Evolutionary conservation across 805 yeast genomes (phyloP), one percentile per base, ranked within the genome.

Genomic region (Candida berthetii): DNA sequence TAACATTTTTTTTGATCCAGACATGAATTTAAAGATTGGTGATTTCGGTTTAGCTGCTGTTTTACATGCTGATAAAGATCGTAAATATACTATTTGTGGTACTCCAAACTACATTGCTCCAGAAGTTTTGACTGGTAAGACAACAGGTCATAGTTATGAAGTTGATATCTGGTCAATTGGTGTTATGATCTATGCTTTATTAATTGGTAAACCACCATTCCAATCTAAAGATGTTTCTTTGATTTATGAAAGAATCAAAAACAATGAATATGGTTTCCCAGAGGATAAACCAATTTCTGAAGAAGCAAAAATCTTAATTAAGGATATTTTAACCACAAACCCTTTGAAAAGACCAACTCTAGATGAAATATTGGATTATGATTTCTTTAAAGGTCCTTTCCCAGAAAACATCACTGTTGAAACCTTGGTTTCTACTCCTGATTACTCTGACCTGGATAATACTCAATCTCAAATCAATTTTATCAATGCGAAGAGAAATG

Each of bases 101-200:
- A 93, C 99, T 19, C 99, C 99, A 45, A 93, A 93, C 65, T 93
- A 93, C 61, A 93, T 93, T 58, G 97, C 99, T 1, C 99, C 99
- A 7, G 99, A 93, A 68, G 96, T 93, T 18, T 72, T 93, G 49
- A 85, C 89, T 33, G 95, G 96, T 24, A 88, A 88, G 54, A 77
- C 71, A 41, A 74, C 79, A 11, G 99, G 98, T 8, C 99, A 93
- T 62, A 81, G 95, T 39, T 90, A 80, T 58, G 96, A 89, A 62
- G 97, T 89, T 34, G 99, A 93, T 62, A 78, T 89, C 45, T 93
- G 99, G 99, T 95, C 99, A 9, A 80, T 89, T 49, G 99, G 99
- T 46, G 86, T 93, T 44, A 93, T 93, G 88, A 74, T 93, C 71
- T 93, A 82, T 58, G 97, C 99, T 8, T 74, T 93, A 64, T 70